Conservation (phyloP, 2,329 filamentous ascomycete genomes). For the Cercospora beticola region DNA sequence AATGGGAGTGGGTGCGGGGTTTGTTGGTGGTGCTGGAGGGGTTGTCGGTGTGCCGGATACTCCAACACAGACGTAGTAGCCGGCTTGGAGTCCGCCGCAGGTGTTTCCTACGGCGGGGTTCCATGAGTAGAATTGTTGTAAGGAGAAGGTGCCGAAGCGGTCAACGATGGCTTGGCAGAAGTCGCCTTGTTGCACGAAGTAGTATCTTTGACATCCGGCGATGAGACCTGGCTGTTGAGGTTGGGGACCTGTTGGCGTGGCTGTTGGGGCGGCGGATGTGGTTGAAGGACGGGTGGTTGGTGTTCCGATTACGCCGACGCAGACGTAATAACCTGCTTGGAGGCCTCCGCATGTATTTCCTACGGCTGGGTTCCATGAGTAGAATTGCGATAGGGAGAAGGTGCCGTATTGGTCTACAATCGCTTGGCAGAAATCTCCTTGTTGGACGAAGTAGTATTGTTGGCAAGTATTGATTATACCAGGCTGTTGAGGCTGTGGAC, state of each 20-base stretch:
- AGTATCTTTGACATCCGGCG: background rate
- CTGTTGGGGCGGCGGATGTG: background rate
- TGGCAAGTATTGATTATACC: background rate
- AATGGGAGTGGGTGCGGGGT: background rate
- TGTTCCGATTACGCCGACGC: background rate
- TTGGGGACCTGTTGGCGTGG: background rate
- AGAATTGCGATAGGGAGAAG: slow-evolving; percentile 11
- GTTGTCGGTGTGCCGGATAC: background rate
- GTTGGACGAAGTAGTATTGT: background rate
- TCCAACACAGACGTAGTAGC: slow-evolving; percentile 12
- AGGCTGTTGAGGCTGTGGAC: background rate
- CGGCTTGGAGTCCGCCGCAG: slow-evolving; percentile 5
- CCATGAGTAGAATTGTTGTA: slow-evolving; percentile 17
- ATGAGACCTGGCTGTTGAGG: background rate
- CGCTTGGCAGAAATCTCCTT: slow-evolving; percentile 10
- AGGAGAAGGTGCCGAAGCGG: background rate
- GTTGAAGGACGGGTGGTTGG: background rate
- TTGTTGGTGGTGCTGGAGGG: background rate
- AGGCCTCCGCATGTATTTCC: slow-evolving; percentile 8
- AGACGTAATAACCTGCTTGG: slow-evolving; percentile 8
- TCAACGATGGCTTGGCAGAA: slow-evolving; percentile 11
- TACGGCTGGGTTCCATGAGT: slow-evolving; percentile 19
- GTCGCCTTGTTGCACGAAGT: slow-evolving; percentile 8
- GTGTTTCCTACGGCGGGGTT: slow-evolving; percentile 15
- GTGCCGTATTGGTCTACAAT: slow-evolving; percentile 9